Evolutionary conservation across 495 filamentous ascomycete species (phyloP).

Genomic region (Trichoderma orchidacearum): DNA sequence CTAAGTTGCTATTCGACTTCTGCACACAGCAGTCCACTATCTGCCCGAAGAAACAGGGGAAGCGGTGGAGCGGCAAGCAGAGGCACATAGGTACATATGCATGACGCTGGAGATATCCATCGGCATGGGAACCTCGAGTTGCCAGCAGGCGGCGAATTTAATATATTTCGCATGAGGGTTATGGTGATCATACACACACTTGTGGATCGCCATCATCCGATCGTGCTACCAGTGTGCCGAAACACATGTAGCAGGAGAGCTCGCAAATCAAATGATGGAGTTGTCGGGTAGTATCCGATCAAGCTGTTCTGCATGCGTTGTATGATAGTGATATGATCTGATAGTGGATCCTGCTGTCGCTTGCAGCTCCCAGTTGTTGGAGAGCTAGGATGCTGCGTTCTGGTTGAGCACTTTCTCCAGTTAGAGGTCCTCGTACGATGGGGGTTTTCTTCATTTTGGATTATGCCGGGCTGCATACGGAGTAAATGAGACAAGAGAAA

Average conservation of each 20-base stretch:
- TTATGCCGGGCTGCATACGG: background rate
- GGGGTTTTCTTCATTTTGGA: background rate
- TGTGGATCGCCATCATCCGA: conserved; percentile 1
- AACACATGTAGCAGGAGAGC: background rate
- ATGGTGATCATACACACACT: background rate
- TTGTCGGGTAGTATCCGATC: background rate
- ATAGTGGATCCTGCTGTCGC: background rate
- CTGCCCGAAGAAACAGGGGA: background rate
- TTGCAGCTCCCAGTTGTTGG: background rate
- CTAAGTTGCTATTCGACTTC: background rate
- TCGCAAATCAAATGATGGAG: background rate
- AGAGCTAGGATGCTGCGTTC: background rate
- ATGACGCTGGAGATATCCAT: background rate
- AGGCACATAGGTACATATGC: background rate
- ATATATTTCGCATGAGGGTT: background rate
- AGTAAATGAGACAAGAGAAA: background rate
- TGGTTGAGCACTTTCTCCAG: too few relatives aligned
- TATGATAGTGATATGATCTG: background rate
- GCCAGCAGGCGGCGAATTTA: background rate
- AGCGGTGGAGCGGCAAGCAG: background rate
- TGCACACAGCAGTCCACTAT: background rate
- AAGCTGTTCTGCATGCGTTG: background rate
- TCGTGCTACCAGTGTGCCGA: background rate
- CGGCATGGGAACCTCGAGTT: background rate
- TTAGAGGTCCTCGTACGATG: background rate